Percentiles rank a stretch among this genome's conserved stretches.
Evolutionary conservation across 768 basidiomycete genomes (phyloP).

Genomic region (Auriscalpium microsporum): DNA sequence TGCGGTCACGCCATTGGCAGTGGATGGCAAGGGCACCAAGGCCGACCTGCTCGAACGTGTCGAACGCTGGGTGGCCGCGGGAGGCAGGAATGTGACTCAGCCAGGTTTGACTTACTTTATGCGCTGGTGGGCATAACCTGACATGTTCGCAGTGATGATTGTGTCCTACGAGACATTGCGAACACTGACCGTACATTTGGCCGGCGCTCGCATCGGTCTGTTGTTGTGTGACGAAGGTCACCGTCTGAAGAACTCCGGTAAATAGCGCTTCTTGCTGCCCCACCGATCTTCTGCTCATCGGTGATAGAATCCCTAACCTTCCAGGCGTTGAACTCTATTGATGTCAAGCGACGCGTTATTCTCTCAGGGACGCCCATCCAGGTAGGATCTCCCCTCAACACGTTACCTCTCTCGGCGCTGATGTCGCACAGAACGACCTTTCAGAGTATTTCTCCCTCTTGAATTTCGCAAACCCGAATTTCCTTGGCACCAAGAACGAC

Average conservation of each 20-base stretch:
- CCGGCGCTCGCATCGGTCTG: slow-evolving; percentile 76
- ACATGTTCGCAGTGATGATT: slow-evolving; percentile 70
- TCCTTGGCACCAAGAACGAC: slow-evolving; percentile 78
- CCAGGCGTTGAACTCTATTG: slow-evolving; percentile 69
- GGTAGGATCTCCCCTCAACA: slow-evolving; percentile 28
- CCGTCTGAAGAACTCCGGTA: slow-evolving; percentile 91
- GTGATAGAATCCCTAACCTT: slow-evolving; percentile 76
- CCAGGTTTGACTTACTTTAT: slow-evolving; percentile 49
- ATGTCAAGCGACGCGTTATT: slow-evolving; percentile 87
- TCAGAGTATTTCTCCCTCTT: slow-evolving; percentile 92
- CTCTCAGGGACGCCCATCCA: slow-evolving; percentile 92
- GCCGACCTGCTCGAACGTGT: slow-evolving; percentile 72
- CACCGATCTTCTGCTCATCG: neutral
- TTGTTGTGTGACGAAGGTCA: slow-evolving; percentile 98
- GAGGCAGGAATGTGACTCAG: slow-evolving; percentile 83
- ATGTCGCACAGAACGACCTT: slow-evolving; percentile 65
- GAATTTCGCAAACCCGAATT: slow-evolving; percentile 89
- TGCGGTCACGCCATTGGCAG: slow-evolving; percentile 70
- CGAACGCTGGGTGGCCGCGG: slow-evolving; percentile 81
- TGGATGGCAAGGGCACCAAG: slow-evolving; percentile 91
- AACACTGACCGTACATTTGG: slow-evolving; percentile 66
- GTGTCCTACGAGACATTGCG: slow-evolving; percentile 96
- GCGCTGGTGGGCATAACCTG: neutral
- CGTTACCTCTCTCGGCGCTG: slow-evolving; percentile 1
- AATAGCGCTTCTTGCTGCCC: slow-evolving; percentile 13